These are phyloP conservation scores for Halteria grandinella DNA, from an alignment of 73 alveolate species.

Conservation along the genomic window DNA sequence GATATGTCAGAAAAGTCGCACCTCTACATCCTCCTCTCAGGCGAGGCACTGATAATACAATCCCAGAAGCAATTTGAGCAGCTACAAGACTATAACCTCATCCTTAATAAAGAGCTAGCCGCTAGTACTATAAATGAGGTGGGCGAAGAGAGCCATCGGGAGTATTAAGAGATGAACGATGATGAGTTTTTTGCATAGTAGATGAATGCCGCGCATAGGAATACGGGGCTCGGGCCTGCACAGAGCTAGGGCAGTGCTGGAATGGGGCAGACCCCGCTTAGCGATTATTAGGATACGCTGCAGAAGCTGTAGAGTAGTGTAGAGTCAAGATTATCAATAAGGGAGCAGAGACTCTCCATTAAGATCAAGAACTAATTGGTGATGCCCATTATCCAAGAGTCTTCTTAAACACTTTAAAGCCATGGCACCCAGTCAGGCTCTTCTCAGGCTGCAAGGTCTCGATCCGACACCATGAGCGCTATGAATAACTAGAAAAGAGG, in stretches of 20 bases:
- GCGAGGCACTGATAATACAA: slow-evolving; percentile 24
- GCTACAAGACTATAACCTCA: neutral
- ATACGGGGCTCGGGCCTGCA: neutral
- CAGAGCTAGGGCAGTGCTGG: neutral
- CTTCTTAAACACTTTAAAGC: neutral
- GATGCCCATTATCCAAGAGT: slow-evolving; percentile 20
- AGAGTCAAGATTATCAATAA: neutral
- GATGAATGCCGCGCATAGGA: no score
- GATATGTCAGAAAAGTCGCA: slow-evolving; percentile 6
- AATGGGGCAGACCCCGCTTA: neutral
- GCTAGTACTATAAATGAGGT: no score
- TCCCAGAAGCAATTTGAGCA: slow-evolving; percentile 7
- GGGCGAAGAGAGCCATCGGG: slow-evolving; percentile 9
- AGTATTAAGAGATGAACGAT: slow-evolving; percentile 20
- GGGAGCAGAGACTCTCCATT: neutral
- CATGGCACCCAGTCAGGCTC: no score
- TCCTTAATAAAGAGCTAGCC: no score
- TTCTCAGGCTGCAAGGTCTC: no score
- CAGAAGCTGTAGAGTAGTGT: no score
- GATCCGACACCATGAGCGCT: no score
- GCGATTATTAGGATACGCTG: no score
- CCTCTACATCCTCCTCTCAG: slow-evolving; percentile 17
- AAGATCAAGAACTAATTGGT: neutral
- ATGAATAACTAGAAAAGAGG: neutral
- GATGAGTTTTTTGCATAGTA: neutral